Evolutionary conservation across 495 filamentous ascomycete genomes (phyloP).

Genomic region (Penicillium coffeae): DNA sequence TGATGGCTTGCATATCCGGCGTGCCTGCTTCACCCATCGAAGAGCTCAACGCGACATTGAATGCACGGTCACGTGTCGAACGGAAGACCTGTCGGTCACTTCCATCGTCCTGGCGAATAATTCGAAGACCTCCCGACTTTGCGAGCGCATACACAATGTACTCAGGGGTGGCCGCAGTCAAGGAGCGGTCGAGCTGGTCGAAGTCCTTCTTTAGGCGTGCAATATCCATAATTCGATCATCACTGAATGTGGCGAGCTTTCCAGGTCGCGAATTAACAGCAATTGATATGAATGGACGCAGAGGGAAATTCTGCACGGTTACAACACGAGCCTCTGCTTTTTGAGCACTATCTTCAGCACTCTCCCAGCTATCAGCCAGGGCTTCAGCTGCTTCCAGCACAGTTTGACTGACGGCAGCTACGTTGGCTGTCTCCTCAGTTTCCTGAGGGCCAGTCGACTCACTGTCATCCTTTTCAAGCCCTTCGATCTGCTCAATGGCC

Average conservation of each 20-base stretch:
- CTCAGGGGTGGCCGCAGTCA: slow-evolving; percentile 82
- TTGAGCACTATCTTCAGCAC: slow-evolving; percentile 67
- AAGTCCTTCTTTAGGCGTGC: slow-evolving; percentile 94
- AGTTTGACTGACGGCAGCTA: background rate
- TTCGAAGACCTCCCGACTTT: slow-evolving; percentile 83
- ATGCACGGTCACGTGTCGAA: slow-evolving; percentile 81
- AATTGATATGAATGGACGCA: slow-evolving; percentile 92
- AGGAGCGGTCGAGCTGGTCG: slow-evolving; percentile 90
- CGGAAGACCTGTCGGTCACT: slow-evolving; percentile 85
- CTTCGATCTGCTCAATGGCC: slow-evolving; percentile 25
- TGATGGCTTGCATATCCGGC: slow-evolving; percentile 66
- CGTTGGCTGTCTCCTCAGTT: slow-evolving; percentile 53
- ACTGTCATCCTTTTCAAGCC: background rate
- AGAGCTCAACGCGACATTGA: slow-evolving; percentile 81
- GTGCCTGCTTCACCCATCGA: slow-evolving; percentile 44
- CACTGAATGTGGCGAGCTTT: slow-evolving; percentile 52
- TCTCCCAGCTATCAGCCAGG: slow-evolving; percentile 69
- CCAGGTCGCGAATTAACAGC: slow-evolving; percentile 33
- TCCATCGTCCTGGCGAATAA: slow-evolving; percentile 92
- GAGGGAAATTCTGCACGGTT: slow-evolving; percentile 88
- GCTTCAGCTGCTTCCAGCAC: slow-evolving; percentile 35
- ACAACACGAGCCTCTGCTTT: slow-evolving; percentile 65
- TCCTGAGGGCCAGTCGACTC: background rate
- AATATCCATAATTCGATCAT: slow-evolving; percentile 78
- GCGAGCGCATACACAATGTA: slow-evolving; percentile 92